These are phyloP conservation scores for Diutina rugosa DNA, from an alignment of 1,139 yeast genomes.

Conservation along the genomic window DNA sequence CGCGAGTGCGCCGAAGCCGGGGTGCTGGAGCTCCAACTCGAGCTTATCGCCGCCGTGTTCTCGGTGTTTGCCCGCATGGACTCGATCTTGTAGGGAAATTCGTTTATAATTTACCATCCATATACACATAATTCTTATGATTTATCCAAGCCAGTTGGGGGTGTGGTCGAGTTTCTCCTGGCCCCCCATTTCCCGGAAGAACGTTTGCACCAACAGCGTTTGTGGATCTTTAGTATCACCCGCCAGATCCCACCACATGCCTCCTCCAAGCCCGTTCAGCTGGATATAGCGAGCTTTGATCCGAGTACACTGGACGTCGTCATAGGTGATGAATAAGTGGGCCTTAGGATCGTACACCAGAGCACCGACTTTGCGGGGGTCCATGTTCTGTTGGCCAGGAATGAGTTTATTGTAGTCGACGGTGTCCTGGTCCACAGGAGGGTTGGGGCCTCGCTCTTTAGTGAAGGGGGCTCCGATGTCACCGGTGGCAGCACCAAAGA, in stretches of 20 bases:
- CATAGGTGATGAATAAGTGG: slow-evolving; percentile 47
- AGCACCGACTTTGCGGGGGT: slow-evolving; percentile 43
- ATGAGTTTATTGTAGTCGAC: slow-evolving; percentile 46
- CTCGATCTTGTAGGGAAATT: slow-evolving; percentile 20
- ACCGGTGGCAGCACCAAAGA: slow-evolving; percentile 22
- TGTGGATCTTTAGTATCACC: slow-evolving; percentile 38
- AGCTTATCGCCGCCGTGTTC: slow-evolving; percentile 81
- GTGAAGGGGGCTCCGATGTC: slow-evolving; percentile 31
- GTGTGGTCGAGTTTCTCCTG: not conserved
- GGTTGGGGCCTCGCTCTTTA: slow-evolving; percentile 22
- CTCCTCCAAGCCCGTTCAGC: slow-evolving; percentile 52
- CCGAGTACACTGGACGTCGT: slow-evolving; percentile 39
- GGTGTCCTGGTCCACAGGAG: slow-evolving; percentile 33
- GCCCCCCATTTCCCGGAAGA: slow-evolving; percentile 31
- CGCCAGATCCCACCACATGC: slow-evolving; percentile 90
- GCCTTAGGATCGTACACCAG: slow-evolving; percentile 31
- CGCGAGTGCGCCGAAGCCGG: slow-evolving; percentile 54
- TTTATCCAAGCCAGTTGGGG: not conserved
- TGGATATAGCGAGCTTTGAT: slow-evolving; percentile 50
- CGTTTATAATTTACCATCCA: not conserved
- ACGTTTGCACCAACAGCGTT: slow-evolving; percentile 26
- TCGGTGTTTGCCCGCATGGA: slow-evolving; percentile 52
- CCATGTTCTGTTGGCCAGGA: slow-evolving; percentile 32
- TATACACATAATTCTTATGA: not conserved
- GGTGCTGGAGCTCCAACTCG: slow-evolving; percentile 54